phyloP scores from a whole-genome alignment of 108 stramenopile genomes.

The Skeletonema costatum region DNA sequence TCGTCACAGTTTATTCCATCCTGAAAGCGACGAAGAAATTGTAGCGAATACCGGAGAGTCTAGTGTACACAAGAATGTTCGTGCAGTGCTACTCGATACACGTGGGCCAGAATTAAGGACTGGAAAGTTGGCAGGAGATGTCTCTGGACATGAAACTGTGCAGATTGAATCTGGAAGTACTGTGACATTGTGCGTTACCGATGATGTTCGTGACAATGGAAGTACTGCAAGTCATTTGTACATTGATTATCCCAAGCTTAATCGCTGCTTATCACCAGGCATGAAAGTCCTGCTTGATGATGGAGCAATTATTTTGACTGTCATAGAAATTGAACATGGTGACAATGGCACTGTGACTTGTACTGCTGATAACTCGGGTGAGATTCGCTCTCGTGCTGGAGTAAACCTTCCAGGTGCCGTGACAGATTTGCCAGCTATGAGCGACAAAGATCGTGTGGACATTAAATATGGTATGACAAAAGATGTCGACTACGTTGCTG shows the following conservation, averaged over 20 bases:
- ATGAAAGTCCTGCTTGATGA: constrained; percentile 95
- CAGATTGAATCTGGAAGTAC: constrained; percentile 56
- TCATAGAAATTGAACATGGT: constrained; percentile 60
- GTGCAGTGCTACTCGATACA: constrained; percentile 90
- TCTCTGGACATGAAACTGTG: constrained; percentile 77
- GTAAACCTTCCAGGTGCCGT: constrained; percentile 97
- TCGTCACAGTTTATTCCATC: constrained; percentile 23
- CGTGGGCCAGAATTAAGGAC: constrained; percentile 95
- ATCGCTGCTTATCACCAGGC: constrained; percentile 70
- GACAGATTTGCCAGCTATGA: constrained; percentile 89
- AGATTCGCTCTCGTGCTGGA: constrained; percentile 92
- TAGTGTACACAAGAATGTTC: constrained; percentile 59
- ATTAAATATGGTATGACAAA: constrained; percentile 88
- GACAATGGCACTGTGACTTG: constrained; percentile 63
- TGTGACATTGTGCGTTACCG: constrained; percentile 68
- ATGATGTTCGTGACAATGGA: constrained; percentile 53
- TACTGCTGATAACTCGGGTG: constrained; percentile 79
- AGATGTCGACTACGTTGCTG: constrained; percentile 92
- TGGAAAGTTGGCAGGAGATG: constrained; percentile 79
- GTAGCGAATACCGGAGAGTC: constrained; percentile 37
- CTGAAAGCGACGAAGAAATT: neutral
- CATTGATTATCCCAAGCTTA: constrained; percentile 76
- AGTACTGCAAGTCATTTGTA: constrained; percentile 76
- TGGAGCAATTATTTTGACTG: constrained; percentile 90
- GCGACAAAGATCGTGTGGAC: constrained; percentile 87